Base-by-base conservation (phyloP, 2,329 filamentous ascomycete genomes). In the Coniochaeta prunicola region DNA sequence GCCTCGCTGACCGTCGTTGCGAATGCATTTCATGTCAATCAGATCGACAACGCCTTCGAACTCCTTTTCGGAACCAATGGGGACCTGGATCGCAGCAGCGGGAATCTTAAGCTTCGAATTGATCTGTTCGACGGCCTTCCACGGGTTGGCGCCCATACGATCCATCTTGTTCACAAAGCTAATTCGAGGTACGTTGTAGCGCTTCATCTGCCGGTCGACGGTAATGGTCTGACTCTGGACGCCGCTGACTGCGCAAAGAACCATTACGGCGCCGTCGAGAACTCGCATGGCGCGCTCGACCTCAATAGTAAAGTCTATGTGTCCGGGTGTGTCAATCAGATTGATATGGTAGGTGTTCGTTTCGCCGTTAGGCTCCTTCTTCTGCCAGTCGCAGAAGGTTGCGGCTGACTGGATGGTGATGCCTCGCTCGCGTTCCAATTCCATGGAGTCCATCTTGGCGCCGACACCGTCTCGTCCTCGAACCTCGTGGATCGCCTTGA, bases 91-190 rank as follows among this genome's bases (percentile, higher is more conserved):
- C 19, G 94, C 94, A 13, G 94, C 94, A 34, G 94, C 94, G 33
- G 90, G 87, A 57, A 97, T 88, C 77, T 92, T 92, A 63, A 99
- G 84, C 77, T 99, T 99, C 68, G 87, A 84, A 78, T 96, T 97
- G 80, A 99, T 97, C 77, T 97, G 92, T 42, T 99, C 93, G 59
- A 99, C 87, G 9, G 92, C 92, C 77, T 96, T 97, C 86, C 92
- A 99, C 9, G 94, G 94, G 72, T 99, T 97, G 64, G 94, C 91
- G 61, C 94, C 94, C 89, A 97, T 97, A 64, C 94, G 89, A 71
- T 99, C 94, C 93, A 99, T 97, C 82, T 99, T 99, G 80, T 99
- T 99, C 72, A 99, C 86, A 70, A 99, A 99, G 58, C 90, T 96
- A 73, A 99, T 87, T 67, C 94, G 85, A 61, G 94, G 94, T 63